Percentiles rank a stretch among this genome's conserved stretches.
Conservation (phyloP, 179 eudicot species). For the Vitellaria paradoxa region DNA sequence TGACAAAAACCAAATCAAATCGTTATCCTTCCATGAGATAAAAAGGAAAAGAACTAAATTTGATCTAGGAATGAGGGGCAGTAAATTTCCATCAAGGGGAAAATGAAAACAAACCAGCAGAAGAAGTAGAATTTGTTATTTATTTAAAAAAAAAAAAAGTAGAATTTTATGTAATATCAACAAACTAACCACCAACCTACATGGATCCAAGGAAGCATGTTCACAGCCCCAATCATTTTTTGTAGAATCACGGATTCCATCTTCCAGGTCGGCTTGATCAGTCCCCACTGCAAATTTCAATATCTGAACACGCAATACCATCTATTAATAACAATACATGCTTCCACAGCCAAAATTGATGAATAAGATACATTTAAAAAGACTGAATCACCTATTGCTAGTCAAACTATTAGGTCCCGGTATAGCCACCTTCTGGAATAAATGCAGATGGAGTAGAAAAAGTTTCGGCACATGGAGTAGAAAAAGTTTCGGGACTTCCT, state of each 20-base stretch:
- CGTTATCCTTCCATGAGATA: too few species aligned
- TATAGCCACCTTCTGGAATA: background rate
- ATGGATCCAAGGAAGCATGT: background rate
- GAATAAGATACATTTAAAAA: background rate
- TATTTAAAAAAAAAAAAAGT: too few species aligned
- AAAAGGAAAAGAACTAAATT: background rate
- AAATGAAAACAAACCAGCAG: background rate
- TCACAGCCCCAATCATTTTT: background rate
- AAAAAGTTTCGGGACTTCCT: background rate
- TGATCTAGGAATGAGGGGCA: background rate
- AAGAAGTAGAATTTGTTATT: too few species aligned
- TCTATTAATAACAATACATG: background rate
- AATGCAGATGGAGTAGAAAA: background rate
- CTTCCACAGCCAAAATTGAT: background rate
- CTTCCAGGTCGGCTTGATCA: background rate
- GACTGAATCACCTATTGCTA: background rate
- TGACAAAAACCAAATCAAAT: too few species aligned
- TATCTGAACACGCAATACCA: background rate
- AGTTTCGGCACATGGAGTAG: background rate
- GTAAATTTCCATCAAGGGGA: too few species aligned
- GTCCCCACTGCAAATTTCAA: conserved; percentile 2
- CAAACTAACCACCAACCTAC: background rate
- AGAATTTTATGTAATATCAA: too few species aligned
- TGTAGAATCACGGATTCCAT: background rate
- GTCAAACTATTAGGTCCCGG: background rate